These are phyloP conservation scores for Wallacemonas rigidus DNA, from an alignment of 208 protist genomes.

Conservation along the genomic window DNA sequence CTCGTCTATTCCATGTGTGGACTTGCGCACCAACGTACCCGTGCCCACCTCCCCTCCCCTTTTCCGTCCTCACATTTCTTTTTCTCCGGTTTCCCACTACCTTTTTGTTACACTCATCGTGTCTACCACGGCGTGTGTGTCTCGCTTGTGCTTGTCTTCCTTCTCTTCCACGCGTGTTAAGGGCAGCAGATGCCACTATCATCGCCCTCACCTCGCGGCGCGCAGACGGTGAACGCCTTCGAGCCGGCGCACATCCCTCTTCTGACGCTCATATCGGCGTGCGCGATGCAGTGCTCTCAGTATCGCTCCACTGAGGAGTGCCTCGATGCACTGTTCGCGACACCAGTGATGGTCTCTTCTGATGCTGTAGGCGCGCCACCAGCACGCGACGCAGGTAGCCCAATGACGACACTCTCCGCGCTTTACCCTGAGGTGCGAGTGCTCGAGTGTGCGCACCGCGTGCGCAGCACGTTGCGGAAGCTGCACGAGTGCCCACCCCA, in stretches of 20 bases:
- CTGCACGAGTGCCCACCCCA: conserved; percentile 42
- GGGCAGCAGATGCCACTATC: no score
- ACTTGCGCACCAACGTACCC: no score
- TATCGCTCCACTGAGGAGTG: conserved; percentile 15
- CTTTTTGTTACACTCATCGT: no score
- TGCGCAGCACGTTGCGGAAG: conserved; percentile 54
- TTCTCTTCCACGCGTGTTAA: no score
- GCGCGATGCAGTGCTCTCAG: conserved; percentile 9
- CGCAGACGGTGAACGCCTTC: not conserved
- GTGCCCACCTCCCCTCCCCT: no score
- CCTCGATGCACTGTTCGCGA: not conserved
- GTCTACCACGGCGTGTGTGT: no score
- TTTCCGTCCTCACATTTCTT: no score
- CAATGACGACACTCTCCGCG: not conserved
- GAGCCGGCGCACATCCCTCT: not conserved
- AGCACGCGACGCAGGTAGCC: not conserved
- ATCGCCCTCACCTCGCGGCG: not conserved
- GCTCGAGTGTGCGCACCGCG: conserved; percentile 40
- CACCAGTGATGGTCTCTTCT: conserved; percentile 2
- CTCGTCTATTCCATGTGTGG: no score
- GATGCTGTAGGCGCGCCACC: not conserved
- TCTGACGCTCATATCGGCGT: conserved; percentile 3
- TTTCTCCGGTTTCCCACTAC: no score
- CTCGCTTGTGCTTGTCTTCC: no score
- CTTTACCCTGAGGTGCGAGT: conserved; percentile 65